Percentiles rank a stretch among this genome's conserved stretches.
Conservation (phyloP, 148 eudicot species). For the Amaranthus hypochondriacus region DNA sequence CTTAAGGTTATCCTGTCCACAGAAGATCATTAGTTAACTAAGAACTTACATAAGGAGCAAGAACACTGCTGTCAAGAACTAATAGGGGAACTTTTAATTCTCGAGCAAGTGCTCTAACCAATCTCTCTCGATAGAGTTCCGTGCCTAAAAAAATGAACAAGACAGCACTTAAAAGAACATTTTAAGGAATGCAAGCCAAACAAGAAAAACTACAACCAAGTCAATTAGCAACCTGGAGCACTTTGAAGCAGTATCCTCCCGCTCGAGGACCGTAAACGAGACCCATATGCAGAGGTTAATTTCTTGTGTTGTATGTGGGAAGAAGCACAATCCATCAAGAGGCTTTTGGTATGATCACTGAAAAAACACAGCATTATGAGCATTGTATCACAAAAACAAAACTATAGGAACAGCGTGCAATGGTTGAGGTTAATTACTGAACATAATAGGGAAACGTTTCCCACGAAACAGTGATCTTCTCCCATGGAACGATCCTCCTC, state of each 20-base stretch:
- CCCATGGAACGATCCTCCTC: slow-evolving; percentile 90
- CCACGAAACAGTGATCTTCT: slow-evolving; percentile 87
- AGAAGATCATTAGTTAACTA: background rate
- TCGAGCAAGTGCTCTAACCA: slow-evolving; percentile 86
- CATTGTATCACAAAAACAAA: slow-evolving; percentile 3
- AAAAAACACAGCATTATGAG: slow-evolving; percentile 20
- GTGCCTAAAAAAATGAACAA: slow-evolving; percentile 47
- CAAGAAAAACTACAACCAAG: background rate
- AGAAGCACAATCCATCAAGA: slow-evolving; percentile 79
- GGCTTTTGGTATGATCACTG: slow-evolving; percentile 77
- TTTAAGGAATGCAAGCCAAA: slow-evolving; percentile 6
- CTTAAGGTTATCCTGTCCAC: slow-evolving; percentile 1
- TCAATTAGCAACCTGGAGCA: slow-evolving; percentile 60
- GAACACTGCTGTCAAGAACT: slow-evolving; percentile 88
- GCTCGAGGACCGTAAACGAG: slow-evolving; percentile 72
- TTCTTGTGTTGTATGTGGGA: slow-evolving; percentile 75
- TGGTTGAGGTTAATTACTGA: slow-evolving; percentile 45
- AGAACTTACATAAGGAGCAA: slow-evolving; percentile 84
- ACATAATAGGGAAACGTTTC: slow-evolving; percentile 83
- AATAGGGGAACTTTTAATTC: slow-evolving; percentile 80
- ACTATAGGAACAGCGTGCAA: background rate
- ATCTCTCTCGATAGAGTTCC: slow-evolving; percentile 92
- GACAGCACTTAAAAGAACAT: background rate
- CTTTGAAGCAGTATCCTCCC: slow-evolving; percentile 94
- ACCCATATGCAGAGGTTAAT: slow-evolving; percentile 59